These are phyloP conservation scores for Leucoagaricus sp. DNA, from an alignment of 1,284 basidiomycete species.

Conservation along the genomic window DNA sequence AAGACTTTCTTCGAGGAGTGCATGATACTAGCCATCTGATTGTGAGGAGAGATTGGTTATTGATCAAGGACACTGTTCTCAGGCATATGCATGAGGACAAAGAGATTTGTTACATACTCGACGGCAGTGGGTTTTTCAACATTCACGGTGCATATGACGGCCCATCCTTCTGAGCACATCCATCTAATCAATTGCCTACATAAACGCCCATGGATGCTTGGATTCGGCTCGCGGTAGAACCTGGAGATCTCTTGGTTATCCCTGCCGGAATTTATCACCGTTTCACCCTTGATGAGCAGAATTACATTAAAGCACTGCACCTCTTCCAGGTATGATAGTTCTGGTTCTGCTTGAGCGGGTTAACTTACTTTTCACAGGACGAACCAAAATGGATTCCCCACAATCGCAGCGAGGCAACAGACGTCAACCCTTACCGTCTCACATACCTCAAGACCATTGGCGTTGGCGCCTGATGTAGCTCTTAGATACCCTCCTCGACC, in stretches of 20 bases:
- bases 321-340: slow-evolving; percentile 87
- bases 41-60: background rate
- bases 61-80: background rate
- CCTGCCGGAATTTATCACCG: slow-evolving; percentile 78
- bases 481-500: too few relatives aligned
- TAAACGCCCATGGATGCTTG: slow-evolving; percentile 63
- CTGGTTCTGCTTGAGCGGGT: too few relatives aligned
- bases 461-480: slow-evolving; percentile 28
- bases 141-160: slow-evolving; percentile 57
- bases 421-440: slow-evolving; percentile 61
- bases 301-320: slow-evolving; percentile 72
- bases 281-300: slow-evolving; percentile 75
- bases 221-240: slow-evolving; percentile 70
- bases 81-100: slow-evolving; percentile 92
- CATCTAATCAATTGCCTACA: slow-evolving; percentile 33
- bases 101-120: slow-evolving; percentile 84
- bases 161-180: slow-evolving; percentile 32
- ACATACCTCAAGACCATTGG: slow-evolving; percentile 57
- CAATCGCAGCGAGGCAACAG: slow-evolving; percentile 63
- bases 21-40: slow-evolving; percentile 25
- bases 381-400: slow-evolving; percentile 86
- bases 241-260: slow-evolving; percentile 54
- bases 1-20: slow-evolving; percentile 82
- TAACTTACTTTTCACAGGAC: too few relatives aligned
- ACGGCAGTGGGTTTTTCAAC: slow-evolving; percentile 86